Conservation (phyloP, 2,329 filamentous ascomycete species). For the Ophiostoma triangulosporum region DNA sequence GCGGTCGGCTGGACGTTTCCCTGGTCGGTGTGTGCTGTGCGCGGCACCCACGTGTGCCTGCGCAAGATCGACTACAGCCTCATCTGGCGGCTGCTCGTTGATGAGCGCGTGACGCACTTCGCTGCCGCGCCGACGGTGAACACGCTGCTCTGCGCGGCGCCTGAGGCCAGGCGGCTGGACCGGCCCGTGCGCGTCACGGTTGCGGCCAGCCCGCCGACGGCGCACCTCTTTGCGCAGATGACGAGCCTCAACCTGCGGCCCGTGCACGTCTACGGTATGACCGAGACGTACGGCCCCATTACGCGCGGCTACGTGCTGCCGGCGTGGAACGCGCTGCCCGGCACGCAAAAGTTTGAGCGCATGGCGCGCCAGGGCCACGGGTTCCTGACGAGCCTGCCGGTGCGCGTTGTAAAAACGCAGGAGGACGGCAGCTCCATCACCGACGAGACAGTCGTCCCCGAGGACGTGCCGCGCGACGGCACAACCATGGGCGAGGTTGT, state of each 20-base stretch:
- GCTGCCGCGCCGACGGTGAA: slow-evolving; percentile 95
- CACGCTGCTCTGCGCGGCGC: slow-evolving; percentile 71
- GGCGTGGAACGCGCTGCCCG: slow-evolving; percentile 61
- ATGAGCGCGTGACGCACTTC: slow-evolving; percentile 84
- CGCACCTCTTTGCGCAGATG: slow-evolving; percentile 90
- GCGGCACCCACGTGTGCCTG: slow-evolving; percentile 90
- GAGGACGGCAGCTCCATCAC: slow-evolving; percentile 35
- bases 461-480: slow-evolving; percentile 37
- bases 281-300: slow-evolving; percentile 86
- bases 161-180: slow-evolving; percentile 57
- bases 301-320: slow-evolving; percentile 87
- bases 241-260: slow-evolving; percentile 70
- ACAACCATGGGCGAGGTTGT: slow-evolving; percentile 44
- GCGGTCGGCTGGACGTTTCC: slow-evolving; percentile 75
- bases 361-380: slow-evolving; percentile 95
- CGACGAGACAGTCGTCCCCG: slow-evolving; percentile 27
- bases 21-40: slow-evolving; percentile 76
- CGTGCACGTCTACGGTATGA: slow-evolving; percentile 83
- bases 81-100: slow-evolving; percentile 80
- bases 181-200: slow-evolving; percentile 75
- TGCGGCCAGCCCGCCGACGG: slow-evolving; percentile 79
- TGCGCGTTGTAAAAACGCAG: slow-evolving; percentile 64
- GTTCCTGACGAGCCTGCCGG: slow-evolving; percentile 69
- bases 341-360: slow-evolving; percentile 65
- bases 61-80: slow-evolving; percentile 89